Evolutionary conservation across 306 rosid species (phyloP), one percentile per base, ranked within the genome.

Genomic region (Coriaria nepalensis): DNA sequence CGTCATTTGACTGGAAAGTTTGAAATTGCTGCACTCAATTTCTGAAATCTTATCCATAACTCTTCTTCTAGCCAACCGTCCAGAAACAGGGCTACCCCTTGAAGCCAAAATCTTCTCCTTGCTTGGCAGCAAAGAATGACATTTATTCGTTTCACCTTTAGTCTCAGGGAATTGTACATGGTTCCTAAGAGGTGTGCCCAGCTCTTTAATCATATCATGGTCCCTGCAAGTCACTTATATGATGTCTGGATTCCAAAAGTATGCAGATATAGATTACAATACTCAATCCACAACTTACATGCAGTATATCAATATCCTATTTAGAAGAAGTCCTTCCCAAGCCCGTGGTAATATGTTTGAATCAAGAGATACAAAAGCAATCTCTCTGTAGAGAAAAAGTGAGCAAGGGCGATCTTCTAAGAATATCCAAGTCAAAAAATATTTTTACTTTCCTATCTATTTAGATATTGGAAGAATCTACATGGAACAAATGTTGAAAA

Each of bases 301-400:
- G 74, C 93, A 82, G 59, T 82, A 82, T 49, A 75, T 73, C 63
- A 82, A 73, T 59, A 78, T 75, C 54, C 80, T 68, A 12, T 58
- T 53, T 47, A 65, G 70, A 41, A 78, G 65, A 15, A 78, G 65
- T 37, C 61, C 70, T 10, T 78, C 80, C 93, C 93, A 82, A 53
- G 93, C n/a, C n/a, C n/a, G n/a, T n/a, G n/a, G n/a, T n/a, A n/a
- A n/a, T n/a, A n/a, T n/a, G n/a, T n/a, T n/a, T n/a, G n/a, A n/a
- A n/a, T n/a, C n/a, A n/a, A n/a, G n/a, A n/a, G n/a, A n/a, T n/a
- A n/a, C 86, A 37, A 37, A 37, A 7, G 7, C 40, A 7, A 37
- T 73, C 52, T 49, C 59, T 62, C 93, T 78, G 66, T 7, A 37
- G 40, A 37, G 40, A 37, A 37, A 37, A 7, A 37, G 7, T 7